Evolutionary conservation across 495 filamentous ascomycete species (phyloP).

Genomic region (Annulohypoxylon nitens): DNA sequence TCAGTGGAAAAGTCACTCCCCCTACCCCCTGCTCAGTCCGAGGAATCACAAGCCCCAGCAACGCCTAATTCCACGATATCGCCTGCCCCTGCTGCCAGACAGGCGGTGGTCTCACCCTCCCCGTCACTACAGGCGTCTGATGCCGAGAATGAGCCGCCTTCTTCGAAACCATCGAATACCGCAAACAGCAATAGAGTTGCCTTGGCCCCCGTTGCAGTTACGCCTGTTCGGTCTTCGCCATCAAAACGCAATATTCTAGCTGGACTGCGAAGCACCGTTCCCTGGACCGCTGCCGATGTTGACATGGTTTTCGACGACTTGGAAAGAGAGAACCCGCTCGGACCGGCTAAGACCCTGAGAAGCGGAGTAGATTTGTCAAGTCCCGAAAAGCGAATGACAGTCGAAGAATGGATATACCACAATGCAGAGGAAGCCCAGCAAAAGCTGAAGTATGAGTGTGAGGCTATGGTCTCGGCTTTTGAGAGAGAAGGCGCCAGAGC

Average conservation of each 20-base stretch:
- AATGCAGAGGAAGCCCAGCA: constrained; percentile 85
- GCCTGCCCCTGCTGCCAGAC: constrained; percentile 53
- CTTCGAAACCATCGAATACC: constrained; percentile 65
- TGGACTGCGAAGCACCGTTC: constrained; percentile 69
- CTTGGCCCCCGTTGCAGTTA: constrained; percentile 67
- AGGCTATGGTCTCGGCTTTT: constrained; percentile 81
- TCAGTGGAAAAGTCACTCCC: constrained; percentile 51
- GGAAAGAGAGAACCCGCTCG: constrained; percentile 64
- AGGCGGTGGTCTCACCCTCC: constrained; percentile 63
- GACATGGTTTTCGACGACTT: constrained; percentile 72
- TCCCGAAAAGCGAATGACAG: constrained; percentile 88
- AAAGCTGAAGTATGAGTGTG: constrained; percentile 81
- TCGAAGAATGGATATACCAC: constrained; percentile 90
- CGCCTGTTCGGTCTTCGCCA: constrained; percentile 70
- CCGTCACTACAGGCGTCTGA: constrained; percentile 82
- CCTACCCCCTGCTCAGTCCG: constrained; percentile 45
- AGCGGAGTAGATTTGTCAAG: constrained; percentile 72
- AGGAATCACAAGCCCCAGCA: constrained; percentile 47
- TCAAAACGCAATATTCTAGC: constrained; percentile 71
- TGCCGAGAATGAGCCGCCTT: constrained; percentile 82
- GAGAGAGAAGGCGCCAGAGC: constrained; percentile 85
- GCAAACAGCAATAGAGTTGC: constrained; percentile 50
- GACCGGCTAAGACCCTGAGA: constrained; percentile 56
- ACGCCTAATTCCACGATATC: constrained; percentile 52
- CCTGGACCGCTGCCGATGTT: constrained; percentile 81